Evolutionary conservation across 257 asterid species (phyloP), one percentile per base, ranked within the genome.

Genomic region (Nicotiana benthamiana): DNA sequence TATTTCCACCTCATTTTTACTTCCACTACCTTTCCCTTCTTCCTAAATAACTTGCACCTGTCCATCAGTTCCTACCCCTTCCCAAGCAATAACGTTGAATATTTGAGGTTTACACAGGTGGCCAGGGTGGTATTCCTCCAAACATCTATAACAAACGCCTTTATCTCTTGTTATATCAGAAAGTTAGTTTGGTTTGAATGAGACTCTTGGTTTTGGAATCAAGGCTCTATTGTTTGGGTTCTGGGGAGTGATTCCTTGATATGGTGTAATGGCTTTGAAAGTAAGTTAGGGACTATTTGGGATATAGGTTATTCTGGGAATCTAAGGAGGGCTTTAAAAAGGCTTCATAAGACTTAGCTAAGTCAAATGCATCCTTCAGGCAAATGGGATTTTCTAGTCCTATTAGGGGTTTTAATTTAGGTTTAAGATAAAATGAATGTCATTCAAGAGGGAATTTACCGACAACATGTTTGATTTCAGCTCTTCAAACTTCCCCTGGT

Each of bases 11-110:
- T 32, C 8, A 32, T 32, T 32, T 32, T 32, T 32, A 32, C 7
- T 5, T 32, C 36, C 75, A 65, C 46, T 57, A 18, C 4, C 0
- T 57, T n/a, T 27, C 9, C 27, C 63, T n/a, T 57, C 12, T 2
- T 57, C 27, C 8, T 18, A 4, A 1, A 57, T 57, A 3, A 2
- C 9, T 2, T 57, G 0, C 1, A 7, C 26, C 0, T 18, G 8
- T 0, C n/a, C 0, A 0, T 7, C 13, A 3, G 2, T 10, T 18
- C 2, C 2, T 3, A 6, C 0, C 63, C 0, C 27, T 18, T n/a
- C 63, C 12, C 63, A 57, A 18, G 63, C 2, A 2, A 57, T 6
- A n/a, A 0, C 63, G n/a, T n/a, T 7, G 9, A 57, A 9, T 1
- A 3, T 57, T 7, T 57, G n/a, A 18, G 27, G 1, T 18, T 57